Evolutionary conservation across 306 rosid genomes (phyloP).

Genomic region (Hippophae rhamnoides): DNA sequence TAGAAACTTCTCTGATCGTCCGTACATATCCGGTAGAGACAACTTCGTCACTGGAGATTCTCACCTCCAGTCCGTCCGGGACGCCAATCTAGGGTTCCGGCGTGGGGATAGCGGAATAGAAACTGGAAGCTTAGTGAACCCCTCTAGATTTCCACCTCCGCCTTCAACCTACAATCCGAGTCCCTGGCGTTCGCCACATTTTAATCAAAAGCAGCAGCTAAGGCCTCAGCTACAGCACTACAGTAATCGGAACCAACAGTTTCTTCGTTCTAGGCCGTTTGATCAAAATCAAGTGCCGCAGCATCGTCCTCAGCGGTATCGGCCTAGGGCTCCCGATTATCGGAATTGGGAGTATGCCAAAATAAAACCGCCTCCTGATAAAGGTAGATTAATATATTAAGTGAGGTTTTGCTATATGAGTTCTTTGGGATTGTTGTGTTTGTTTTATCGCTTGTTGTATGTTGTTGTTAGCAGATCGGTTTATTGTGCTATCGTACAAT

Average conservation of each 20-base stretch:
- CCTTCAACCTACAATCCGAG: slow-evolving; percentile 17
- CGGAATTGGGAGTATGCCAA: slow-evolving; percentile 69
- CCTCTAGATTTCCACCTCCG: slow-evolving; percentile 12
- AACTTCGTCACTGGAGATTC: slow-evolving; percentile 45
- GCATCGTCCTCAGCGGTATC: slow-evolving; percentile 9
- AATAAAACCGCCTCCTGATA: slow-evolving; percentile 29
- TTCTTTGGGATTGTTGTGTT: neutral
- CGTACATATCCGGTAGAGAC: slow-evolving; percentile 28
- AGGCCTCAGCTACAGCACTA: slow-evolving; percentile 5
- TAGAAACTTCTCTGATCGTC: slow-evolving; percentile 45
- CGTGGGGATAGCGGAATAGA: slow-evolving; percentile 37
- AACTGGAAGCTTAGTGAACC: slow-evolving; percentile 28
- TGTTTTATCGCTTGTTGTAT: neutral
- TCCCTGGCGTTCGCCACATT: slow-evolving; percentile 1
- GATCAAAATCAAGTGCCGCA: slow-evolving; percentile 8
- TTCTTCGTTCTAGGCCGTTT: slow-evolving; percentile 4
- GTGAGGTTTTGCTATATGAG: neutral
- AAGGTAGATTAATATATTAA: slow-evolving; percentile 30
- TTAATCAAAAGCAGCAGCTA: slow-evolving; percentile 18
- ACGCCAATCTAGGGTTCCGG: slow-evolving; percentile 46
- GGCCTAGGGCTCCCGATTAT: slow-evolving; percentile 35
- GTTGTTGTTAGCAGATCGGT: slow-evolving; percentile 46
- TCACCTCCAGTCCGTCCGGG: slow-evolving; percentile 45
- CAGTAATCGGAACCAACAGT: slow-evolving; percentile 6
- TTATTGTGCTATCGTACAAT: slow-evolving; percentile 74